Base-by-base conservation (phyloP, 1,284 basidiomycete species). In the Pseudozyma sp. region DNA sequence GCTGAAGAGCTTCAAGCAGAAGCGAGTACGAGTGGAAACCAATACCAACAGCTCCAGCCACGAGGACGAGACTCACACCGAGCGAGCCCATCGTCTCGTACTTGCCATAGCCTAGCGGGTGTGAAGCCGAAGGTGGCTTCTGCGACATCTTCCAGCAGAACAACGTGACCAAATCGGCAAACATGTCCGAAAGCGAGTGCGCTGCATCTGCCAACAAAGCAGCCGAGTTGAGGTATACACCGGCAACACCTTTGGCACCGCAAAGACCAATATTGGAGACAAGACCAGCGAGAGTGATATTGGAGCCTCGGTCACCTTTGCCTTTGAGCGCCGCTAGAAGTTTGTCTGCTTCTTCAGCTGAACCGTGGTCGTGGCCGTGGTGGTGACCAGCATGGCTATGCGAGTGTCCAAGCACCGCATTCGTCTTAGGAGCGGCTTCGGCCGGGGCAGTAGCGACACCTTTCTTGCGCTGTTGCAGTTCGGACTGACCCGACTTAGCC, bases 161-260 rank as follows among this genome's bases (percentile, higher is more conserved):
- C 18, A 99, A 89, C 1, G 94, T 95, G 51, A 98, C 93, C 75
- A 98, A 90, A 87, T 99, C 97, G 7, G 92, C 93, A 59, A 95
- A 86, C 25, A 95, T 88, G 86, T 96, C 82, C 70, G 92, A 93
- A 47, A 95, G 79, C n/a, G 92, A 93, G 85, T 99, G 96, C 1
- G 93, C 95, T 0, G 96, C 95, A 82, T 99, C 96, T 3, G 97
- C 96, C 10, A 99, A 88, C 53, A 99, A 87, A 0, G 93, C 91
- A 2, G 95, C 94, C 7, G 93, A 95, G 83, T 97, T 94, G 25
- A 83, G 77, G 45, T 74, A 74, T 31, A 79, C 70, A 1, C 83
- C 84, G 0, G 82, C 85, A 11, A 89, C 82, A 31, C 94, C 95
- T 85, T 99, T 99, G 34, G 91, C 87, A 13, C 88, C 87, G 0